phyloP scores from a whole-genome alignment of 768 basidiomycete genomes.

The Tephrocybe rancida region DNA sequence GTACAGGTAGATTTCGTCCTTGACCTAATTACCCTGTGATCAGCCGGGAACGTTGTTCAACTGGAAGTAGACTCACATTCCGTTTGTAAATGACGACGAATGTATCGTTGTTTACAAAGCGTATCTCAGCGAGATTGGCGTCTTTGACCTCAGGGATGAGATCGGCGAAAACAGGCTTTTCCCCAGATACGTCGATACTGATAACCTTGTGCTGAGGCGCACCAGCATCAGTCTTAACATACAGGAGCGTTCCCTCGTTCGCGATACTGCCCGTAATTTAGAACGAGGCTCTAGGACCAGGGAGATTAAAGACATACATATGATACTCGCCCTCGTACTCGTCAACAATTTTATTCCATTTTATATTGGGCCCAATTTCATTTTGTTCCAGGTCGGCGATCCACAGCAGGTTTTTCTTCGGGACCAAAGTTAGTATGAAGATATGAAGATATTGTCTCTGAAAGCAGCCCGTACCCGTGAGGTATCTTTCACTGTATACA shows the following conservation, averaged over 20 bases:
- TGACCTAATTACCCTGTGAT: conserved; percentile 50
- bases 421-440: background rate
- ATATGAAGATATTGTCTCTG: background rate
- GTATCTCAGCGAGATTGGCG: conserved; percentile 56
- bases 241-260: conserved; percentile 65
- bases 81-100: conserved; percentile 69
- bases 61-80: conserved; percentile 50
- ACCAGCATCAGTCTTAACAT: conserved; percentile 63
- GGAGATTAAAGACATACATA: conserved; percentile 45
- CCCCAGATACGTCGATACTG: conserved; percentile 60
- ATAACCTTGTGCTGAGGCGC: conserved; percentile 71
- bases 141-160: conserved; percentile 71
- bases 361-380: conserved; percentile 62
- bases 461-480: conserved; percentile 47
- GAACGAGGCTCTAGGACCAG: conserved; percentile 9
- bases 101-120: conserved; percentile 52
- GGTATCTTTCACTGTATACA: conserved; percentile 61
- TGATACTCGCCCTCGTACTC: conserved; percentile 69
- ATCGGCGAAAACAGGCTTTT: conserved; percentile 48
- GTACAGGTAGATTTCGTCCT: conserved; percentile 79
- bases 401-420: conserved; percentile 80
- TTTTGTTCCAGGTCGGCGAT: conserved; percentile 64
- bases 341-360: conserved; percentile 73
- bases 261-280: conserved; percentile 46
- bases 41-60: background rate